phyloP scores from a whole-genome alignment of 768 basidiomycete species.

The Lanmaoa rubissima region DNA sequence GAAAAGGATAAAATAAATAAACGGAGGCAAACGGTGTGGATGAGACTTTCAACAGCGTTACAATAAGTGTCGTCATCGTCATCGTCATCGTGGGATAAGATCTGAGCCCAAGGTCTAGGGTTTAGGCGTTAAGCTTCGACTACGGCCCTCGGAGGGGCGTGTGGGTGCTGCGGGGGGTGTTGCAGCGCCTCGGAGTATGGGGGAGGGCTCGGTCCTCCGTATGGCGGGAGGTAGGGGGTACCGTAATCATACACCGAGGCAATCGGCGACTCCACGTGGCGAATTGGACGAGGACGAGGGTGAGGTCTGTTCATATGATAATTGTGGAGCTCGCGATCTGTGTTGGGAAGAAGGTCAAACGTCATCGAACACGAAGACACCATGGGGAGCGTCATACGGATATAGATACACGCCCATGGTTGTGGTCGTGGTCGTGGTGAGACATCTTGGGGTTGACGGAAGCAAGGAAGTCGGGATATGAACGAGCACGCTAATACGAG shows the following conservation, averaged over 20 bases:
- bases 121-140: neutral
- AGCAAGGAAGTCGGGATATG: constrained; percentile 1
- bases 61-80: neutral
- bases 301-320: neutral
- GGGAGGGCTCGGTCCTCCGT: constrained; percentile 13
- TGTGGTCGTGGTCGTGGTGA: neutral
- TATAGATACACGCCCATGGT: neutral
- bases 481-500: constrained; percentile 6
- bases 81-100: neutral
- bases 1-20: neutral
- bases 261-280: constrained; percentile 5
- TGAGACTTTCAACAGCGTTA: no score
- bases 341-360: neutral
- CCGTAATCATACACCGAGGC: neutral
- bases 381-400: neutral
- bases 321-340: neutral
- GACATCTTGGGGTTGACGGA: neutral
- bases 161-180: neutral
- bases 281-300: neutral
- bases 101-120: neutral
- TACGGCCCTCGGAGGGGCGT: neutral
- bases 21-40: no score
- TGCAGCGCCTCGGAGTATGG: neutral
- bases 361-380: neutral
- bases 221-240: constrained; percentile 2